phyloP scores from a whole-genome alignment of 129 eudicot species.

The Flaveria robusta region DNA sequence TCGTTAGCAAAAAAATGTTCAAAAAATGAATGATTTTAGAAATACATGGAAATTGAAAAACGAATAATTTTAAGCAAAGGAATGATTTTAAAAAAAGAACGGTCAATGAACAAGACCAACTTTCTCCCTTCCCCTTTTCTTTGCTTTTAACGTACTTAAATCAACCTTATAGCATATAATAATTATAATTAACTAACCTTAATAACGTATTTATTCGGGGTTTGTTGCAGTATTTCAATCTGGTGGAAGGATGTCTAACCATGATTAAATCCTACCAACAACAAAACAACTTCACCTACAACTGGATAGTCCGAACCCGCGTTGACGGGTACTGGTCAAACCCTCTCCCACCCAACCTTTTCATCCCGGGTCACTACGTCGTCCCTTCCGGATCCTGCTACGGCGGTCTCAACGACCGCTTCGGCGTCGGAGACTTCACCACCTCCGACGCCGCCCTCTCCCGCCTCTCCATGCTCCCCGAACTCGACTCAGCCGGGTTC shows the following conservation, averaged over 20 bases:
- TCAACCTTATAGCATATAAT: neutral
- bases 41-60: no score
- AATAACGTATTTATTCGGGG: constrained; percentile 51
- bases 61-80: no score
- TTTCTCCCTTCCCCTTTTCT: neutral
- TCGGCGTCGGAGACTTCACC: constrained; percentile 72
- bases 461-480: constrained; percentile 71
- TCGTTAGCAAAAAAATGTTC: no score
- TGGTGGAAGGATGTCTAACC: constrained; percentile 83
- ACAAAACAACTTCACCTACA: constrained; percentile 68
- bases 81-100: no score
- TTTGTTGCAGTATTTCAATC: constrained; percentile 72
- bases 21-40: no score
- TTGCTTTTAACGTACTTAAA: neutral
- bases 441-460: constrained; percentile 72
- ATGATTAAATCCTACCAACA: constrained; percentile 66
- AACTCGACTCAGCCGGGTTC: constrained; percentile 59
- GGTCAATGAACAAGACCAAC: neutral
- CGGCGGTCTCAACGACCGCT: constrained; percentile 86
- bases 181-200: neutral
- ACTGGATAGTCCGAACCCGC: constrained; percentile 90
- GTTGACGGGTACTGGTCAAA: constrained; percentile 89
- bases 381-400: constrained; percentile 89
- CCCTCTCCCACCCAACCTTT: constrained; percentile 50
- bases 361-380: constrained; percentile 62